Conservation (phyloP, 202 grass and related monocot species). For the Saccharum hybrid region DNA sequence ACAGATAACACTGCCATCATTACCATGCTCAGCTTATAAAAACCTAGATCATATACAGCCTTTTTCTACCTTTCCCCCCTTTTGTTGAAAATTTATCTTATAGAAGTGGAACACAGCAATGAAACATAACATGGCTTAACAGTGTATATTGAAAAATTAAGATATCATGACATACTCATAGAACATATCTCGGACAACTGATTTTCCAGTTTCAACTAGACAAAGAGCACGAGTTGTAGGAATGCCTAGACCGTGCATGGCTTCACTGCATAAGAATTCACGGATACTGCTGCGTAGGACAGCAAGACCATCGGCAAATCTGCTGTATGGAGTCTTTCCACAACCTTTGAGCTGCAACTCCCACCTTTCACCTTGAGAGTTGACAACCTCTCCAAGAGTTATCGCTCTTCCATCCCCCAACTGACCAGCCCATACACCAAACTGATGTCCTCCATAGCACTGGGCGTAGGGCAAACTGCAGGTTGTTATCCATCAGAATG, state of each 20-base stretch:
- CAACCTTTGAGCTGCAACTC: slow-evolving; percentile 97
- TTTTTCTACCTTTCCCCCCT: background rate
- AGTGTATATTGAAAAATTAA: slow-evolving; percentile 20
- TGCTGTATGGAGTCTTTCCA: slow-evolving; percentile 93
- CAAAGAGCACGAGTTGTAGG: slow-evolving; percentile 92
- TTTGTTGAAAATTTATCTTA: slow-evolving; percentile 6
- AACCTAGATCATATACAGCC: background rate
- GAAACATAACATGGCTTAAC: background rate
- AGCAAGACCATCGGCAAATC: slow-evolving; percentile 94
- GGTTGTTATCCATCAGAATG: slow-evolving; percentile 24
- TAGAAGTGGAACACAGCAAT: background rate
- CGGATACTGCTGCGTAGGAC: slow-evolving; percentile 94
- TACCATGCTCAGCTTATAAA: slow-evolving; percentile 24
- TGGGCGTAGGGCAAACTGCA: slow-evolving; percentile 85
- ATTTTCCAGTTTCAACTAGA: slow-evolving; percentile 92
- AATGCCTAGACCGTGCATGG: slow-evolving; percentile 94
- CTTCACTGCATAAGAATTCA: slow-evolving; percentile 96
- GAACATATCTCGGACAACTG: slow-evolving; percentile 93
- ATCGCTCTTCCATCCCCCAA: slow-evolving; percentile 92
- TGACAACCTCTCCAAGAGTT: slow-evolving; percentile 85
- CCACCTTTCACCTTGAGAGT: slow-evolving; percentile 83
- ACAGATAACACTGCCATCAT: background rate
- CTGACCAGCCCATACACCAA: slow-evolving; percentile 95
- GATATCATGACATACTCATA: slow-evolving; percentile 80
- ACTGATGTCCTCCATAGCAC: slow-evolving; percentile 97